phyloP scores from a whole-genome alignment of 495 filamentous ascomycete genomes.

The Thermochaetoides thermophila region DNA sequence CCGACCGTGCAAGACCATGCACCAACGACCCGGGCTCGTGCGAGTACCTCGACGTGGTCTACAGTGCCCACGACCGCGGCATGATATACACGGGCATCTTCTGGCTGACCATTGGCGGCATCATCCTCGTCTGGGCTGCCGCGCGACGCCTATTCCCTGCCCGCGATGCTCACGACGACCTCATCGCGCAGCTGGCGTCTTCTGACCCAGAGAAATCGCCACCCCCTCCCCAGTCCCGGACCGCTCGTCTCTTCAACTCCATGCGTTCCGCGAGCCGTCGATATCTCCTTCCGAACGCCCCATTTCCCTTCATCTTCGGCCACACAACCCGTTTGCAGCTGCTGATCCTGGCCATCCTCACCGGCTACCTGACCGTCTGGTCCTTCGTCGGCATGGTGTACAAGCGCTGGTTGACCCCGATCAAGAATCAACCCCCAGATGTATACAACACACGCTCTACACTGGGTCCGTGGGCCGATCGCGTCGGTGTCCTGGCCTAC shows the following conservation, averaged over 20 bases:
- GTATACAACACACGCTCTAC: constrained; percentile 41
- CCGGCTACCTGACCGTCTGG: constrained; percentile 43
- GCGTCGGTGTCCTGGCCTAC: constrained; percentile 49
- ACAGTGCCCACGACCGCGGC: constrained; percentile 39
- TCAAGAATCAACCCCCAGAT: constrained; percentile 26
- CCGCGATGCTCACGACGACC: constrained; percentile 6
- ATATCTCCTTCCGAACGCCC: constrained; percentile 31
- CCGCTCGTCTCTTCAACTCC: constrained; percentile 11
- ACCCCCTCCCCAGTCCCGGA: constrained; percentile 20
- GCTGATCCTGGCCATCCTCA: constrained; percentile 29
- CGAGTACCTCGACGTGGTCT: constrained; percentile 48
- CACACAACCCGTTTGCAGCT: constrained; percentile 28
- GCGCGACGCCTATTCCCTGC: constrained; percentile 17
- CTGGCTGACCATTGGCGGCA: constrained; percentile 39
- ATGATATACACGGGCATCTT: constrained; percentile 49
- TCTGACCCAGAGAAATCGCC: not conserved
- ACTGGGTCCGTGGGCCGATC: constrained; percentile 46
- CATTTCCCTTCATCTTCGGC: constrained; percentile 21
- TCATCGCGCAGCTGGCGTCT: not conserved
- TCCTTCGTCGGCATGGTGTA: constrained; percentile 47
- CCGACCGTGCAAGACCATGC: constrained; percentile 40
- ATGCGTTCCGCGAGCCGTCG: constrained; percentile 18
- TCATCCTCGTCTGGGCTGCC: constrained; percentile 37
- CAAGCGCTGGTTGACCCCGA: constrained; percentile 43
- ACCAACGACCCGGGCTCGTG: constrained; percentile 45